phyloP scores from a whole-genome alignment of 2,329 filamentous ascomycete species.

The Thielaviopsis cerberus region DNA sequence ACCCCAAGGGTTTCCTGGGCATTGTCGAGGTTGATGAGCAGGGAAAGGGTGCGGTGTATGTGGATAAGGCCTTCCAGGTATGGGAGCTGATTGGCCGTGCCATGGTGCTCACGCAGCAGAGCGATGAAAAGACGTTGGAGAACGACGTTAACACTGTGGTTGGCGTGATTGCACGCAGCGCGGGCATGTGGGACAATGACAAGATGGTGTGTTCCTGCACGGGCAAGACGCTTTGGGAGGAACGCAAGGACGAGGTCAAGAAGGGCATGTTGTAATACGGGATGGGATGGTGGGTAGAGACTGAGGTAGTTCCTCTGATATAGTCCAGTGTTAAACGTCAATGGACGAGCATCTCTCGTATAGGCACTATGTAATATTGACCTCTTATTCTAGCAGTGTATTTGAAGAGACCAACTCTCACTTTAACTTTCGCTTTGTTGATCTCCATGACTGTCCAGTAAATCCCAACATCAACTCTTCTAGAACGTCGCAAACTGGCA shows the following conservation, averaged over 20 bases:
- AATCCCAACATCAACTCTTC: neutral
- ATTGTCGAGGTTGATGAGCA: conserved; percentile 55
- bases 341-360: too few relatives aligned
- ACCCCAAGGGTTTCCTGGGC: conserved; percentile 42
- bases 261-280: conserved; percentile 65
- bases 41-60: conserved; percentile 60
- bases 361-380: too few relatives aligned
- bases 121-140: conserved; percentile 31
- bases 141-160: conserved; percentile 77
- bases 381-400: too few relatives aligned
- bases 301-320: too few relatives aligned
- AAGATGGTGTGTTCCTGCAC: conserved; percentile 97
- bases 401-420: too few relatives aligned
- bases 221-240: conserved; percentile 95
- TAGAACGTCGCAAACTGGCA: neutral
- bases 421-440: too few relatives aligned
- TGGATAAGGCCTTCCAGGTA: conserved; percentile 67
- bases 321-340: too few relatives aligned
- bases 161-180: conserved; percentile 84
- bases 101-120: conserved; percentile 59
- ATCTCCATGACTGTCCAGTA: neutral
- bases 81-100: conserved; percentile 95
- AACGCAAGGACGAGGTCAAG: conserved; percentile 71
- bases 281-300: neutral
- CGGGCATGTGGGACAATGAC: conserved; percentile 97